These are phyloP conservation scores for Termitomyces titanicus DNA, from an alignment of 768 basidiomycete species.

Conservation along the genomic window DNA sequence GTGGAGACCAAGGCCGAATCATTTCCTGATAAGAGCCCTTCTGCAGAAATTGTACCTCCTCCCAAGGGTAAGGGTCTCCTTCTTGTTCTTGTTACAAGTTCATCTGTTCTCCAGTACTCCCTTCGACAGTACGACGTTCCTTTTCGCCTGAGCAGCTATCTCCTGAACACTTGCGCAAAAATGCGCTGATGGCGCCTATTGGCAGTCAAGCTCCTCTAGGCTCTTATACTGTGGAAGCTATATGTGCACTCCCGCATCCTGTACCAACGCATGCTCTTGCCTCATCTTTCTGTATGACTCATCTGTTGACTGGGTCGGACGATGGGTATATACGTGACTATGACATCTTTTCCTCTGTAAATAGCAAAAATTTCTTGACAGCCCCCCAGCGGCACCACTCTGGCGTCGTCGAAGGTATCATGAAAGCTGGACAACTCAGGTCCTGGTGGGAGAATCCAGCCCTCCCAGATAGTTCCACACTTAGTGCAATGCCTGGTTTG, in stretches of 20 bases:
- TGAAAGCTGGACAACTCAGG: conserved; percentile 83
- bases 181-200: conserved; percentile 32
- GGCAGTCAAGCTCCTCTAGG: conserved; percentile 36
- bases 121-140: conserved; percentile 24
- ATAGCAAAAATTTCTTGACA: conserved; percentile 82
- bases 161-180: conserved; percentile 48
- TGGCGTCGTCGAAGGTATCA: conserved; percentile 86
- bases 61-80: conserved; percentile 8
- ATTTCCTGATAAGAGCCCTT: conserved; percentile 10
- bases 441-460: conserved; percentile 89
- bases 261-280: conserved; percentile 87
- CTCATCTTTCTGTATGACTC: conserved; percentile 80
- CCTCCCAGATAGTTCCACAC: conserved; percentile 25
- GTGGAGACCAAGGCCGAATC: conserved; percentile 15
- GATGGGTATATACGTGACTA: conserved; percentile 94
- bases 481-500: conserved; percentile 19
- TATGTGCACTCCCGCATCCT: conserved; percentile 89
- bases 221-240: conserved; percentile 83
- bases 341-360: conserved; percentile 85
- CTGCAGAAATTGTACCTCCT: conserved; percentile 4
- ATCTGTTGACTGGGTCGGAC: conserved; percentile 86
- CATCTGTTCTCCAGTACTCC: conserved; percentile 13
- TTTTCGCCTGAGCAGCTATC: conserved; percentile 34
- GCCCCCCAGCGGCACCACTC: conserved; percentile 88
- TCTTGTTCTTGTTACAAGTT: background rate